phyloP scores from a whole-genome alignment of 2,329 filamentous ascomycete species.

The Fusarium verticillioides region DNA sequence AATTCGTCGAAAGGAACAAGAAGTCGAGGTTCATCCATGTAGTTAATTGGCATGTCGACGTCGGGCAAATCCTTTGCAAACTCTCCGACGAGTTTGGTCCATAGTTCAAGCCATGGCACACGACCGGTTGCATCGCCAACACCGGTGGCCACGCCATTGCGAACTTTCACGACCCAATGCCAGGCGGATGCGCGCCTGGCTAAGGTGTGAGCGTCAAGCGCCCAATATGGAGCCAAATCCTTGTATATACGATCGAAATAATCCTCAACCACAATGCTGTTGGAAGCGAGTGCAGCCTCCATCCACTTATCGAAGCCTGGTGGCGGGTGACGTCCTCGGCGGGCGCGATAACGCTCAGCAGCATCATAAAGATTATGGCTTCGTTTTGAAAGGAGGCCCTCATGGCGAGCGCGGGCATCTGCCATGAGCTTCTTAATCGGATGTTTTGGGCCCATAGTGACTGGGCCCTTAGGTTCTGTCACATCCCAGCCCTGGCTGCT shows the following conservation, averaged over 20 bases:
- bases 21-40: conserved; percentile 71
- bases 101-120: conserved; percentile 59
- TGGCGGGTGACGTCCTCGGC: conserved; percentile 69
- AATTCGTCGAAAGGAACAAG: conserved; percentile 69
- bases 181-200: conserved; percentile 55
- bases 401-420: conserved; percentile 57
- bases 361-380: conserved; percentile 62
- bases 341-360: conserved; percentile 65
- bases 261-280: conserved; percentile 69
- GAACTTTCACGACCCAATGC: conserved; percentile 60
- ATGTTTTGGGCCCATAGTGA: conserved; percentile 50
- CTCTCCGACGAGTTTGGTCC: conserved; percentile 61
- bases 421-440: conserved; percentile 63
- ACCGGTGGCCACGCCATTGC: conserved; percentile 55
- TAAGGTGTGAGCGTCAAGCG: conserved; percentile 56
- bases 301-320: conserved; percentile 73
- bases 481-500: conserved; percentile 44
- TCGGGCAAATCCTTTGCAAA: conserved; percentile 68
- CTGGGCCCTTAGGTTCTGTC: conserved; percentile 35
- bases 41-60: conserved; percentile 74
- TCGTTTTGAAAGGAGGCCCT: conserved; percentile 54
- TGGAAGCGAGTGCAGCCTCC: conserved; percentile 60
- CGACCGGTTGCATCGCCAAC: conserved; percentile 54
- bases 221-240: conserved; percentile 71
- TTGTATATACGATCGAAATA: conserved; percentile 74